phyloP scores from a whole-genome alignment of 176 grass and related monocot species.

The Cenchrus purpureus region DNA sequence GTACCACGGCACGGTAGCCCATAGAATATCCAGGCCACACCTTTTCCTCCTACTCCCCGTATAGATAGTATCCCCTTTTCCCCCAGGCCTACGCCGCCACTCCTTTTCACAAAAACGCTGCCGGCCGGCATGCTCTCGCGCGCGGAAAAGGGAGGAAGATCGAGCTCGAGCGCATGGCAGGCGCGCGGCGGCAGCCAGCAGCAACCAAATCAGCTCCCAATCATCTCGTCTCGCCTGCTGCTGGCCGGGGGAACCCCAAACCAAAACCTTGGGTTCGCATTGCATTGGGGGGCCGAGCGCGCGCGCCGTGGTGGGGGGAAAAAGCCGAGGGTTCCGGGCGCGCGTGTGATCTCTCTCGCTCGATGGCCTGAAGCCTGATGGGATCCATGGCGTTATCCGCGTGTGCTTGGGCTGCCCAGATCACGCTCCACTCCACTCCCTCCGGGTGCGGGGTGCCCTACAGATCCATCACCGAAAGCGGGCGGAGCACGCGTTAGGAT shows the following conservation, averaged over 20 bases:
- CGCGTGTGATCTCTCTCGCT: background rate
- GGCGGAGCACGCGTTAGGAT: constrained; percentile 36
- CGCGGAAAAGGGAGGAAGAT: background rate
- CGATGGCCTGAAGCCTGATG: background rate
- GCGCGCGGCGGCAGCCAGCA: background rate
- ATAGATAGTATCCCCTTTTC: background rate
- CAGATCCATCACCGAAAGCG: constrained; percentile 42
- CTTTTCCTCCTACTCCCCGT: background rate
- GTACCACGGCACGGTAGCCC: background rate
- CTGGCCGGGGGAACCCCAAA: constrained; percentile 6
- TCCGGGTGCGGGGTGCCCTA: constrained; percentile 19
- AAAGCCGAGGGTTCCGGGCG: background rate
- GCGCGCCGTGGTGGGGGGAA: background rate
- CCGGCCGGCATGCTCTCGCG: background rate
- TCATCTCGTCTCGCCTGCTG: constrained; percentile 19
- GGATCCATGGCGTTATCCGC: constrained; percentile 9
- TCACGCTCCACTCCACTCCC: constrained; percentile 58
- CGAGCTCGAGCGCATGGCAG: no score
- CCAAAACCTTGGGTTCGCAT: background rate
- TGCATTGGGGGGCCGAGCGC: background rate
- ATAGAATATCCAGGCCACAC: constrained; percentile 28
- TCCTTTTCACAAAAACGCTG: constrained; percentile 54
- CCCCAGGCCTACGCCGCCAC: constrained; percentile 37
- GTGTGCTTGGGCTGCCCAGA: constrained; percentile 36
- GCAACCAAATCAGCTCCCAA: constrained; percentile 53